Base-by-base conservation (phyloP, 768 basidiomycete genomes). In the Tricholoma hemisulphureum region DNA sequence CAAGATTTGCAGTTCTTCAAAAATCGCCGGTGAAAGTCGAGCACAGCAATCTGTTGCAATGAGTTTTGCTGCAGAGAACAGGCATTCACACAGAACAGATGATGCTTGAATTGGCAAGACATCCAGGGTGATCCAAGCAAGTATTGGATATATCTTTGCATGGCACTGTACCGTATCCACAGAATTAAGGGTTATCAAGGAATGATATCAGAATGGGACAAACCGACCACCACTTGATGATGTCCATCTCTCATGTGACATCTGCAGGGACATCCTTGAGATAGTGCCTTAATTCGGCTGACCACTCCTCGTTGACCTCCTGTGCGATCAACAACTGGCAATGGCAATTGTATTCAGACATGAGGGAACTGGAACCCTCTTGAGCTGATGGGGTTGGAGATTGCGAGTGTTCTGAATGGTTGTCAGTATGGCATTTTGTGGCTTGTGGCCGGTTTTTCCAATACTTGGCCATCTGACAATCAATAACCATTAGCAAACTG, bases 401-500 rank as follows among this genome's bases (percentile, higher is more conserved):
- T 43, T 18, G 41, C 23, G 20, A 43, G 18, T 8, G 1, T 0
- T 43, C 10, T 8, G 16, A 9, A 43, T 43, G 7, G 11, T 43
- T 21, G 41, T n/a, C 39, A n/a, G n/a, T n/a, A n/a, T n/a, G n/a
- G n/a, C n/a, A n/a, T 41, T 8, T 43, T 3, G 41, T 21, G 20
- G 41, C 41, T 43, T 20, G 4, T 7, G 8, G 41, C 3, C 5
- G 20, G 16, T 43, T 43, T 2, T 43, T 21, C 41, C 41, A 43
- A 43, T 43, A 43, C 11, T 43, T 20, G 23, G 41, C 41, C 61
- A 9, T 18, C 43, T 24, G n/a, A 24, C 14, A 60, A 31, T 31
- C 41, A 26, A 20, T 21, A 53, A 29, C 5, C 55, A 75, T 71
- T 50, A 1, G 74, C 58, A 20, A 1, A 66, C 60, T 0, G 71